Conservation (phyloP, 768 basidiomycete genomes). For the Jaapia argillacea region DNA sequence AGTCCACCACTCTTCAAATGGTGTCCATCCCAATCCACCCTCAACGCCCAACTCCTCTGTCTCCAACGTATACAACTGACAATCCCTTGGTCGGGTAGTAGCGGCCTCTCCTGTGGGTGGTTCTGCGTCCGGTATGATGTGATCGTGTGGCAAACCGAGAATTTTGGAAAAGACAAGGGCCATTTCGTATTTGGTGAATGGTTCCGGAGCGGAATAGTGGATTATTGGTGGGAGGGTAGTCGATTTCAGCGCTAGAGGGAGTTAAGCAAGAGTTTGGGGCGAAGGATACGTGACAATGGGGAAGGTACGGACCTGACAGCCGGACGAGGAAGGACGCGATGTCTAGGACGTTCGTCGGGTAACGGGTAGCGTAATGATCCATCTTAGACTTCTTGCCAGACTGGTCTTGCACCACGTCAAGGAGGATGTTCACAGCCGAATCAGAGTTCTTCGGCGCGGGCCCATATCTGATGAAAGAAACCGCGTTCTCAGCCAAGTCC, state of each 20-base stretch:
- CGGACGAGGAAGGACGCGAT: conserved; percentile 79
- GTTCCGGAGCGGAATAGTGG: conserved; percentile 78
- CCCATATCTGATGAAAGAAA: conserved; percentile 58
- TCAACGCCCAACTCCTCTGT: conserved; percentile 50
- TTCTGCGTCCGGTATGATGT: conserved; percentile 67
- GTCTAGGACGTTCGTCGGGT: conserved; percentile 86
- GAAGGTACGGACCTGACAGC: conserved; percentile 43
- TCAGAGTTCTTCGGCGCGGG: conserved; percentile 78
- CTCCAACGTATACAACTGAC: conserved; percentile 65
- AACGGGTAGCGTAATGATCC: conserved; percentile 91
- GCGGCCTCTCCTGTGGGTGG: conserved; percentile 54
- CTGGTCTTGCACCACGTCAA: conserved; percentile 82
- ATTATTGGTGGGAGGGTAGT: conserved; percentile 56
- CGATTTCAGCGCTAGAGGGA: conserved; percentile 22
- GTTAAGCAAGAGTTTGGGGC: conserved; percentile 13
- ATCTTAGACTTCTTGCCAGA: conserved; percentile 86
- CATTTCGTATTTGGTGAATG: conserved; percentile 91
- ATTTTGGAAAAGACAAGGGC: conserved; percentile 69
- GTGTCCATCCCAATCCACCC: conserved; percentile 46
- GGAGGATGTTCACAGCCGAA: conserved; percentile 79
- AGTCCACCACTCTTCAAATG: conserved; percentile 85
- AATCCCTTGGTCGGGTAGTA: conserved; percentile 71
- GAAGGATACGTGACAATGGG: neutral
- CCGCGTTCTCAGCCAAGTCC: neutral
- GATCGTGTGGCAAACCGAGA: conserved; percentile 57